phyloP scores from a whole-genome alignment of 805 yeast genomes.

The Scheffersomyces amazonensis region DNA sequence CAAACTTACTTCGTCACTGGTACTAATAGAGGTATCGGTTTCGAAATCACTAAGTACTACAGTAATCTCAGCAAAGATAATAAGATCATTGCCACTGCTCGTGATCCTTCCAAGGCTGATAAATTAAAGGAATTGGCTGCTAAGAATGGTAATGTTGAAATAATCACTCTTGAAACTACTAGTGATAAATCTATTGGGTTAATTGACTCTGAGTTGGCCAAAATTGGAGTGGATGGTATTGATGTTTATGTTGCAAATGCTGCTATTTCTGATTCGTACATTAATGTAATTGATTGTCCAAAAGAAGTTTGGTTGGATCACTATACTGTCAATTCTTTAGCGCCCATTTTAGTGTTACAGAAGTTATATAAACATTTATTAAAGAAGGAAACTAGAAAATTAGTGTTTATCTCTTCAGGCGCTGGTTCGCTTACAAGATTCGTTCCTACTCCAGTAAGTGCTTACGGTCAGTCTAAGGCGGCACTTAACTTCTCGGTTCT shows the following conservation, averaged over 20 bases:
- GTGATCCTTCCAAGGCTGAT: slow-evolving; percentile 26
- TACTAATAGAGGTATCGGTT: slow-evolving; percentile 43
- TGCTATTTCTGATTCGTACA: slow-evolving; percentile 11
- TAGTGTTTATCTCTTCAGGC: not conserved
- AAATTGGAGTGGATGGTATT: slow-evolving; percentile 23
- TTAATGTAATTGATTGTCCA: not conserved
- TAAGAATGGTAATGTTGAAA: slow-evolving; percentile 7
- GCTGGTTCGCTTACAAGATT: not conserved
- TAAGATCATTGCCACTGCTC: slow-evolving; percentile 38
- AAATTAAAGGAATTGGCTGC: slow-evolving; percentile 9
- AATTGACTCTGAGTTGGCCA: slow-evolving; percentile 9
- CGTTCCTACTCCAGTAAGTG: slow-evolving; percentile 2
- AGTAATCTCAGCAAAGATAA: slow-evolving; percentile 15
- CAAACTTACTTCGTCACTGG: slow-evolving; percentile 26
- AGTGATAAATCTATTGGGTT: slow-evolving; percentile 14
- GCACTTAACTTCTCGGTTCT: slow-evolving; percentile 27
- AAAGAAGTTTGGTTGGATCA: not conserved
- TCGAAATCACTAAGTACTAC: slow-evolving; percentile 23
- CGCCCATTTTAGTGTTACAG: not conserved
- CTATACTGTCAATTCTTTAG: not conserved
- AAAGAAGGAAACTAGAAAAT: not conserved
- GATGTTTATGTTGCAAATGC: slow-evolving; percentile 36
- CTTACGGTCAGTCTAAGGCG: slow-evolving; percentile 38
- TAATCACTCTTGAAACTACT: slow-evolving; percentile 10
- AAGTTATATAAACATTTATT: not conserved